These are phyloP conservation scores for Teunomyces gatunensis DNA, from an alignment of 805 yeast genomes.

Conservation along the genomic window DNA sequence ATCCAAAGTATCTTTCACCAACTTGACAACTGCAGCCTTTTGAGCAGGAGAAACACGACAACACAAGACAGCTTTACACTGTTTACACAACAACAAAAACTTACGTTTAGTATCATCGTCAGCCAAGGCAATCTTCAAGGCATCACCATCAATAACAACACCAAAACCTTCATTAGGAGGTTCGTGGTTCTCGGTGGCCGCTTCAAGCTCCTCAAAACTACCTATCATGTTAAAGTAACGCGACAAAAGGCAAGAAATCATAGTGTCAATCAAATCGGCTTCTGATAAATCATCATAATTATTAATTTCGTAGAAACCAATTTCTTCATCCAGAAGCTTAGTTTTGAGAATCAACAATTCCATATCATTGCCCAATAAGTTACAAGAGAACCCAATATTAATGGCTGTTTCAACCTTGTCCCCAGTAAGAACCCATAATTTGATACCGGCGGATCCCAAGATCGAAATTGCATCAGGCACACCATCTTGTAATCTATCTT, in stretches of 20 bases:
- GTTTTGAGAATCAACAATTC: slow-evolving; percentile 57
- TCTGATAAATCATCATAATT: slow-evolving; percentile 22
- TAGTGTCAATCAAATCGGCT: slow-evolving; percentile 37
- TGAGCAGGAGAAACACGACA: slow-evolving; percentile 85
- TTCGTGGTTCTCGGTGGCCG: slow-evolving; percentile 59
- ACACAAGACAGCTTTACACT: slow-evolving; percentile 75
- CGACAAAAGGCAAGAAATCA: slow-evolving; percentile 52
- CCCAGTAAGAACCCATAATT: slow-evolving; percentile 81
- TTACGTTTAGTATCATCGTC: slow-evolving; percentile 39
- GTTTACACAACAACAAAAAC: slow-evolving; percentile 69
- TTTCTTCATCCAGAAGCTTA: slow-evolving; percentile 26
- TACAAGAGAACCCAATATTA: slow-evolving; percentile 78
- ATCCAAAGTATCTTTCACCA: slow-evolving; percentile 60
- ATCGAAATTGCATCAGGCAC: slow-evolving; percentile 72
- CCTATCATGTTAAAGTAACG: slow-evolving; percentile 61
- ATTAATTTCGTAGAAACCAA: slow-evolving; percentile 16
- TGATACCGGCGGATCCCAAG: slow-evolving; percentile 69
- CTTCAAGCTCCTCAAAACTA: slow-evolving; percentile 51
- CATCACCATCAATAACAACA: slow-evolving; percentile 68
- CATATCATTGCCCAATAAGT: slow-evolving; percentile 66
- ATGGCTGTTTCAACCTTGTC: slow-evolving; percentile 83
- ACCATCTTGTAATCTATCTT: slow-evolving; percentile 74
- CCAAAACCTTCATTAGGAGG: slow-evolving; percentile 61
- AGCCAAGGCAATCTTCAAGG: slow-evolving; percentile 46
- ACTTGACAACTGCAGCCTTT: slow-evolving; percentile 69